Evolutionary conservation across 257 asterid genomes (phyloP).

Genomic region (Solanum verrucosum): DNA sequence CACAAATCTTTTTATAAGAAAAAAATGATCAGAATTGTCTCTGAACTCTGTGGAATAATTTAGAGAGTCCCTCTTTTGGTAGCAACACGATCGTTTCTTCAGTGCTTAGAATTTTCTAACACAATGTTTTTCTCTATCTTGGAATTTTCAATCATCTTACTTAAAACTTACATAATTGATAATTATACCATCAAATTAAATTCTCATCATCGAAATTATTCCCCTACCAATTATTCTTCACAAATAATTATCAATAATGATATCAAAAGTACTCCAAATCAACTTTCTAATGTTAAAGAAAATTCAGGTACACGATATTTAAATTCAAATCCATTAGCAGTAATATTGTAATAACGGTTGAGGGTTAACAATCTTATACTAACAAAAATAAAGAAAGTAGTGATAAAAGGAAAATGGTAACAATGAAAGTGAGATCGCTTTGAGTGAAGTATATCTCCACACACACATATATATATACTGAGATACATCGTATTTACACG

Average conservation of each 20-base stretch:
- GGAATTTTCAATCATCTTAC: background rate
- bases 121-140: rapidly evolving
- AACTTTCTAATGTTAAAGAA: background rate
- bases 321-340: background rate
- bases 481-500: background rate
- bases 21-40: rapidly evolving
- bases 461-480: no score
- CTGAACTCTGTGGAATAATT: background rate
- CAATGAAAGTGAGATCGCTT: background rate
- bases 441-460: background rate
- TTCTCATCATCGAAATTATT: background rate
- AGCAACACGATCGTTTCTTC: background rate
- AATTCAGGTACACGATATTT: background rate
- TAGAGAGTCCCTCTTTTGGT: background rate
- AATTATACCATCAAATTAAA: background rate
- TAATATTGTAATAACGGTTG: background rate
- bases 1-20: no score
- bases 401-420: background rate
- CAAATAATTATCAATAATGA: background rate
- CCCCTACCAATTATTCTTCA: background rate
- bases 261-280: background rate
- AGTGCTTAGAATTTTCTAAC: no score
- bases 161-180: no score
- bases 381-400: background rate
- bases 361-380: background rate